Evolutionary conservation across 768 basidiomycete genomes (phyloP), one percentile per base, ranked within the genome.

Genomic region (Suillus hirtellus): DNA sequence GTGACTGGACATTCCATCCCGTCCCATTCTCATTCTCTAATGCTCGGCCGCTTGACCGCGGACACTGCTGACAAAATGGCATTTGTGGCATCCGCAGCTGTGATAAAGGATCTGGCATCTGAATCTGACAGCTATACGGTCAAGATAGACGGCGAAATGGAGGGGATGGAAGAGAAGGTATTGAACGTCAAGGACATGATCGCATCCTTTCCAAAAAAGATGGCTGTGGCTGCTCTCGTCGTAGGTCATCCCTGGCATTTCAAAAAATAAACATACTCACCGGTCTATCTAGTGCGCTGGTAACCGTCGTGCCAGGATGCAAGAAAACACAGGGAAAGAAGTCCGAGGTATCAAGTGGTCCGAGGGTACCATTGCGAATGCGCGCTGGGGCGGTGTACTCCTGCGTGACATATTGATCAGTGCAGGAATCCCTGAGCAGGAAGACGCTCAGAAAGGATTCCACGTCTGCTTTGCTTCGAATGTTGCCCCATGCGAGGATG

Each of bases 361-460:
- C 24, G 86, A 87, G 63, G 89, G 87, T 21, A 87, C 87, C n/a
- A 84, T 89, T 54, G 84, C 85, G 62, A 91, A 91, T 71, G 84
- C 83, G 67, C 79, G 75, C 63, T 92, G 90, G 89, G 80, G 80
- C 4, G 90, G 90, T 17, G 82, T 83, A 1, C 77, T 80, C 0
- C 73, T 92, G 11, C 78, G 83, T 24, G 84, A 89, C 61, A 67
- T 90, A 35, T 80, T 92, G 63, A 73, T 78, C 11, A 70, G 78
- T 46, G 75, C 76, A 4, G 81, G 82, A 8, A 75, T 87, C 40
- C 38, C 65, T 24, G 72, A 71, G 11, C 50, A 53, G 43, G 66
- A 64, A 58, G 46, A 66, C 3, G 64, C 67, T 1, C 67, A 70
- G 64, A 52, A 62, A 37, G 73, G 77, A 21, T 66, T 73, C 43